Conservation (phyloP, 768 basidiomycete species). For the Russula brevipes region DNA sequence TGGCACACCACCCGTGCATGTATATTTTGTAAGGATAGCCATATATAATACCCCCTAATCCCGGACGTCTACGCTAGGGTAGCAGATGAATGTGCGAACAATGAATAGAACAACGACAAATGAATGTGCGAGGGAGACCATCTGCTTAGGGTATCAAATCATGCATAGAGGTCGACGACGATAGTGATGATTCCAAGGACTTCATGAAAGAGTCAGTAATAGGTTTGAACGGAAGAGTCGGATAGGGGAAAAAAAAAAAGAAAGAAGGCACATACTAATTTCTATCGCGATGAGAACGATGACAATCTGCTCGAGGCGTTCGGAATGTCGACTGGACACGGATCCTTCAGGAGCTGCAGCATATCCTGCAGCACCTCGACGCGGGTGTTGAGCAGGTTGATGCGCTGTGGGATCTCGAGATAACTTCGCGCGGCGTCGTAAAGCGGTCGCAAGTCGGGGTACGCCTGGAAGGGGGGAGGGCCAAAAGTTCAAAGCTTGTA, state of each 20-base stretch:
- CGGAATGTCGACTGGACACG: slow-evolving; percentile 84
- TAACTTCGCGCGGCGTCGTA: slow-evolving; percentile 93
- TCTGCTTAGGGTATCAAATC: slow-evolving; percentile 1
- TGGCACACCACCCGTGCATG: neutral
- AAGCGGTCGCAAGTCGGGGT: slow-evolving; percentile 90
- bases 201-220: slow-evolving; percentile 27
- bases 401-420: slow-evolving; percentile 90
- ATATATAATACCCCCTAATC: slow-evolving; percentile 3
- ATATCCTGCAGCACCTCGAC: slow-evolving; percentile 97
- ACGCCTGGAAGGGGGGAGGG: slow-evolving; percentile 52
- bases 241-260: neutral
- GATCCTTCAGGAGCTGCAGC: slow-evolving; percentile 94
- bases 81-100: slow-evolving; percentile 31
- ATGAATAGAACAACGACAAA: slow-evolving; percentile 4
- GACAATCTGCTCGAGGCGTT: slow-evolving; percentile 88
- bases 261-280: slow-evolving; percentile 63
- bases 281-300: slow-evolving; percentile 87
- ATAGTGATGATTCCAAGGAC: slow-evolving; percentile 90
- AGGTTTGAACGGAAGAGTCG: too few species aligned
- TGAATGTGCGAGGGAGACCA: neutral
- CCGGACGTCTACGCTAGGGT: slow-evolving; percentile 28
- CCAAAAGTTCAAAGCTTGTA: neutral
- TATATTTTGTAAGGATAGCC: neutral
- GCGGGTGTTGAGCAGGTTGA: slow-evolving; percentile 87
- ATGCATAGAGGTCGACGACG: slow-evolving; percentile 63